phyloP scores from a whole-genome alignment of 805 yeast species.

The Tetrapisispora fleetii region DNA sequence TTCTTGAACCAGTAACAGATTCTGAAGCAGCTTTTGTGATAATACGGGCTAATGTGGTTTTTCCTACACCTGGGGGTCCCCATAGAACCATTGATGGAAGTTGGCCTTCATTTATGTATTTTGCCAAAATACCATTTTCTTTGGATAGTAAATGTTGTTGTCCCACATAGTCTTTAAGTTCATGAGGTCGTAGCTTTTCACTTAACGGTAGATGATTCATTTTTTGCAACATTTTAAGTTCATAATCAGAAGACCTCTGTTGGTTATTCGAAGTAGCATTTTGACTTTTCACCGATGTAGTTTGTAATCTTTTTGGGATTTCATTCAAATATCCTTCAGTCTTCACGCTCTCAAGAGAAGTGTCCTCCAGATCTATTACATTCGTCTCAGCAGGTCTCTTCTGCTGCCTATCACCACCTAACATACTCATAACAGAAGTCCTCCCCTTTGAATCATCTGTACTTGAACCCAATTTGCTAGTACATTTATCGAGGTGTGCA shows the following conservation, averaged over 20 bases:
- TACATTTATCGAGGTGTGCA: constrained; percentile 24
- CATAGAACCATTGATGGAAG: constrained; percentile 81
- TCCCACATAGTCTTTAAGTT: constrained; percentile 66
- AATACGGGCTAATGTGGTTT: constrained; percentile 73
- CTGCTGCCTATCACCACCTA: constrained; percentile 4
- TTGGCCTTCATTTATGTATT: constrained; percentile 49
- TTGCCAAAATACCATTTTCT: constrained; percentile 50
- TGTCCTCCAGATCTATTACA: background rate
- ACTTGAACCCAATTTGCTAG: constrained; percentile 1
- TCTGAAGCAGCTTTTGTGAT: constrained; percentile 24
- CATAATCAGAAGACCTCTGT: constrained; percentile 8
- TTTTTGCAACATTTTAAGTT: constrained; percentile 19
- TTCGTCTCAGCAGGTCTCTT: background rate
- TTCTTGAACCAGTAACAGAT: background rate
- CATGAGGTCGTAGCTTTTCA: constrained; percentile 72
- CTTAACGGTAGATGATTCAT: constrained; percentile 44
- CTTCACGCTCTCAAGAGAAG: background rate
- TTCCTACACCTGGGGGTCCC: constrained; percentile 95
- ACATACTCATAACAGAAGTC: constrained; percentile 13
- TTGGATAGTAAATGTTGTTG: constrained; percentile 68
- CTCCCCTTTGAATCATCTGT: constrained; percentile 3
- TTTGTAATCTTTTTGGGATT: constrained; percentile 6
- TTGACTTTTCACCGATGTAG: background rate
- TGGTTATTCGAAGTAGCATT: background rate
- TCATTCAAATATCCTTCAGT: background rate